Evolutionary conservation across 306 rosid species (phyloP).

Genomic region (Vicia faba): DNA sequence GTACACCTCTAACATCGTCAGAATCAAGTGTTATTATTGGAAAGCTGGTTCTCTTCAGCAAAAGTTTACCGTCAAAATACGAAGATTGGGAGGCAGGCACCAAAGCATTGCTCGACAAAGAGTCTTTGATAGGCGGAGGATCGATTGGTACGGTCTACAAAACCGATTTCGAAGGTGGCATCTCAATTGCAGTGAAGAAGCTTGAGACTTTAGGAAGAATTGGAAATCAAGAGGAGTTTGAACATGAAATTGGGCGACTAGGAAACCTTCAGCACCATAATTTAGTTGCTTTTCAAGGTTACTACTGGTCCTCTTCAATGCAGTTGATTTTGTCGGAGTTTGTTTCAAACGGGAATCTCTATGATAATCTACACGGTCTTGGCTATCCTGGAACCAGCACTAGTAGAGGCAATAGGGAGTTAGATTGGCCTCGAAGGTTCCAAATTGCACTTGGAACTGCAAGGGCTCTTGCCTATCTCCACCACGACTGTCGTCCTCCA

Average conservation of each 20-base stretch:
- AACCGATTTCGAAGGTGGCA: constrained; percentile 80
- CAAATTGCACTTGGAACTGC: constrained; percentile 91
- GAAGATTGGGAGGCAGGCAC: constrained; percentile 99
- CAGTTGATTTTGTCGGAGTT: constrained; percentile 90
- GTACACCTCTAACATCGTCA: constrained; percentile 82
- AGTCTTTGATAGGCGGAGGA: constrained; percentile 86
- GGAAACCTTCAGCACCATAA: constrained; percentile 78
- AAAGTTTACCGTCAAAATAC: constrained; percentile 87
- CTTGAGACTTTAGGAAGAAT: constrained; percentile 91
- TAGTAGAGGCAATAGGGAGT: constrained; percentile 62
- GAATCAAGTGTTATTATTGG: constrained; percentile 84
- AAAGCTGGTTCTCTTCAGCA: constrained; percentile 95
- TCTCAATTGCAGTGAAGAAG: constrained; percentile 95
- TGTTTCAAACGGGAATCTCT: constrained; percentile 79
- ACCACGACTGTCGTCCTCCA: constrained; percentile 91
- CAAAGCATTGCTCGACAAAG: constrained; percentile 91
- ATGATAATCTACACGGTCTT: constrained; percentile 79
- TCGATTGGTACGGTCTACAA: constrained; percentile 87
- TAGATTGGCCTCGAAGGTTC: constrained; percentile 81
- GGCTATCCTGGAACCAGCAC: constrained; percentile 83
- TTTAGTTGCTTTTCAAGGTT: constrained; percentile 85
- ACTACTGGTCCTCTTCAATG: constrained; percentile 95
- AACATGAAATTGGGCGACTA: constrained; percentile 83
- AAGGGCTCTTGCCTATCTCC: constrained; percentile 86
- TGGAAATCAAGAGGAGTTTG: constrained; percentile 91